Evolutionary conservation across 441 rosid genomes (phyloP).

Genomic region (Dalechampia spathulata): DNA sequence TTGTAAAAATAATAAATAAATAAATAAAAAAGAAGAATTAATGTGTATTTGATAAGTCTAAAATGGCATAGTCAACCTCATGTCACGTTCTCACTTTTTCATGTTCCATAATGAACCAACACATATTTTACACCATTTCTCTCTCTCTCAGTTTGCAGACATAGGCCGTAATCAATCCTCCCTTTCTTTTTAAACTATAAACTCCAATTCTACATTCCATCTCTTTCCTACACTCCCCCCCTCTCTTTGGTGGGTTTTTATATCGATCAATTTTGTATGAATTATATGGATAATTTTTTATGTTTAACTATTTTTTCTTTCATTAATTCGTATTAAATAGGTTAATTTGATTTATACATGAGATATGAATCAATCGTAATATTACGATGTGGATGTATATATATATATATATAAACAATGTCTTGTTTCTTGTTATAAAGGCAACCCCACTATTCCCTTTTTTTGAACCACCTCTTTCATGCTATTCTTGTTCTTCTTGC

Average conservation of each 20-base stretch:
- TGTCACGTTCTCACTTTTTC: conserved; percentile 16
- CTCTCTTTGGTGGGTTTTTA: too few relatives aligned
- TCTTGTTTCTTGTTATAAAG: conserved; percentile 17
- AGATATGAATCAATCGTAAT: too few relatives aligned
- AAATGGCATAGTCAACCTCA: conserved; percentile 54
- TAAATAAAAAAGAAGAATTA: background rate
- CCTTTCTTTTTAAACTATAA: too few relatives aligned
- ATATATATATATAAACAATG: conserved; percentile 15
- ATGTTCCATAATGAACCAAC: conserved; percentile 30
- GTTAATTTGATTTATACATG: too few relatives aligned
- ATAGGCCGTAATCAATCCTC: too few relatives aligned
- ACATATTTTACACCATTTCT: background rate
- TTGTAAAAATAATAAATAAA: too few relatives aligned
- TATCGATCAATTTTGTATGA: too few relatives aligned
- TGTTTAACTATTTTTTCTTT: too few relatives aligned
- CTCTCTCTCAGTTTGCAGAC: too few relatives aligned
- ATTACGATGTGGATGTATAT: conserved; percentile 6
- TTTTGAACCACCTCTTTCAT: conserved; percentile 20
- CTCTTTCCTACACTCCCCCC: too few relatives aligned
- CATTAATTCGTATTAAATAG: too few relatives aligned
- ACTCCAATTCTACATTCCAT: background rate
- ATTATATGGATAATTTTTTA: too few relatives aligned
- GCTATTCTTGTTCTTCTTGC: conserved; percentile 22
- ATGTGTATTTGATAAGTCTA: background rate
- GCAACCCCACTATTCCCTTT: conserved; percentile 8